These are phyloP conservation scores for Kwoniella dendrophila DNA, from an alignment of 768 basidiomycete genomes.

Conservation along the genomic window DNA sequence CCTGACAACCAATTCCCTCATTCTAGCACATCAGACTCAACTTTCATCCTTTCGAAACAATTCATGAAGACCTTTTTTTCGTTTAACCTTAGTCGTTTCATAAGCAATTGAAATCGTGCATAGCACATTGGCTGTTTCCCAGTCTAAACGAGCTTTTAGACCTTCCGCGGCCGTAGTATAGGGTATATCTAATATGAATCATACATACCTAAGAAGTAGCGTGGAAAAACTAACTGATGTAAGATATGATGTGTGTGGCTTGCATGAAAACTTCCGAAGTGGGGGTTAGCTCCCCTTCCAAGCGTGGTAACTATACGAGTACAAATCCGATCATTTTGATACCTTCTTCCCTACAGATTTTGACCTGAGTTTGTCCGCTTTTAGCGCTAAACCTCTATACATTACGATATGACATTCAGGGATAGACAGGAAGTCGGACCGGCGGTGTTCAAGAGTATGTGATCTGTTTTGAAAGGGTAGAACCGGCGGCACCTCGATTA, in stretches of 20 bases:
- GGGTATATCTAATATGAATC: background rate
- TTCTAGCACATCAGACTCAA: no score
- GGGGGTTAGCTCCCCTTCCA: background rate
- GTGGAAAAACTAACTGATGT: background rate
- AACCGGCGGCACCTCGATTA: no score
- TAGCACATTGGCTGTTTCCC: no score
- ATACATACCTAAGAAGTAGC: background rate
- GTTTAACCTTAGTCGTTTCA: no score
- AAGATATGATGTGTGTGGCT: conserved; percentile 2
- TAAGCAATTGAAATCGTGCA: no score
- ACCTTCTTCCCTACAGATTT: background rate
- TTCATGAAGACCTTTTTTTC: no score
- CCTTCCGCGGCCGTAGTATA: background rate
- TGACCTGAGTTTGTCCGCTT: background rate
- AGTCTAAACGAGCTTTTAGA: no score
- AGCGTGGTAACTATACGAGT: background rate
- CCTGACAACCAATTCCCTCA: no score
- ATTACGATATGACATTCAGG: no score
- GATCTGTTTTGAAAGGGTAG: background rate
- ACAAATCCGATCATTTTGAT: background rate
- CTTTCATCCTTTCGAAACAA: no score
- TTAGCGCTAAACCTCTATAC: background rate
- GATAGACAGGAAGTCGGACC: no score
- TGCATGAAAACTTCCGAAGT: background rate
- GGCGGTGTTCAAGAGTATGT: conserved; percentile 1